These are phyloP conservation scores for Daucus carota DNA, from an alignment of 129 eudicot species.

Conservation along the genomic window DH1_v3.0 NC_030381.2:23250001-23250500, in stretches of 20 bases:
- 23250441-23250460: conserved; percentile 43
- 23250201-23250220: conserved; percentile 63
- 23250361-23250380: conserved; percentile 66
- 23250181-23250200: conserved; percentile 63
- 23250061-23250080: conserved; percentile 72
- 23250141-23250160: conserved; percentile 42
- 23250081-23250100: conserved; percentile 64
- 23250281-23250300: conserved; percentile 47
- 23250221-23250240: conserved; percentile 53
- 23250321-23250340: conserved; percentile 45
- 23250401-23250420: conserved; percentile 60
- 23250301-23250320: conserved; percentile 37
- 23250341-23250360: conserved; percentile 58
- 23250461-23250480: conserved; percentile 46
- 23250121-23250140: conserved; percentile 38
- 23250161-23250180: conserved; percentile 58
- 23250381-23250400: conserved; percentile 58
- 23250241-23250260: conserved; percentile 56
- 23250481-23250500: conserved; percentile 39
- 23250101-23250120: conserved; percentile 41
- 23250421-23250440: conserved; percentile 53
- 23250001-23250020: conserved; percentile 25
- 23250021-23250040: conserved; percentile 48
- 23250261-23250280: conserved; percentile 44
- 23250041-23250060: conserved; percentile 47